Evolutionary conservation across 2,329 filamentous ascomycete genomes (phyloP), one percentile per base, ranked within the genome.

Genomic region (Sporothrix schenckii): DNA sequence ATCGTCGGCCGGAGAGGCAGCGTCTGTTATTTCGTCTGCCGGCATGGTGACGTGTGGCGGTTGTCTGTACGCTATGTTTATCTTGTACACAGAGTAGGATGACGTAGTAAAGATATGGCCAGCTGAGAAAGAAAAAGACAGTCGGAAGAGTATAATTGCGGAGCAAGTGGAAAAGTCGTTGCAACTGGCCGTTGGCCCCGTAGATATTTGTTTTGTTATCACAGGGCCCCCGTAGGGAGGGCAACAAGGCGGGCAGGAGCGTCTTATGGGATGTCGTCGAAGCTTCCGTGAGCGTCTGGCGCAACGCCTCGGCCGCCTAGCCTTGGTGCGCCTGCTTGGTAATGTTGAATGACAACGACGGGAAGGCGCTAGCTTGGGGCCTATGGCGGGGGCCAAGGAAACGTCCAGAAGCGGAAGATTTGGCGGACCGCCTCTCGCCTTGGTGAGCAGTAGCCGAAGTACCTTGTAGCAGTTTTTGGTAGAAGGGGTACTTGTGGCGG

Each of bases 301-400:
- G 41, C 52, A 47, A 56, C 47, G 24, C 21, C 24, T 27, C 27
- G 41, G 58, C 52, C 14, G 49, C 39, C 39, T 60, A 30, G 39
- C 39, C 10, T 44, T 67, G 21, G 30, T 68, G 61, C 49, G 10
- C 47, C 21, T 72, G 72, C 69, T 73, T 73, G 69, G 72, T 73
- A 72, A 73, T 71, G 34, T 34, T 24, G 19, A 47, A 52, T 47
- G 24, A 21, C 24, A 27, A 4, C 16, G 19, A 16, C 54, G 47
- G 27, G 19, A 66, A 53, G 63, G 63, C 39, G 27, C 39, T n/a
- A 63, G 21, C n/a, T 30, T 19, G 5, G n/a, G 39, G 10, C 19
- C 39, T 24, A 44, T 44, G 41, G 41, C 34, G 34, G 34, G 56
- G 56, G 19, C 7, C n/a, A 47, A 63, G 60, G 70, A 69, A 71